Conservation (phyloP, 441 rosid species). For the Euphorbia corollata region DNA sequence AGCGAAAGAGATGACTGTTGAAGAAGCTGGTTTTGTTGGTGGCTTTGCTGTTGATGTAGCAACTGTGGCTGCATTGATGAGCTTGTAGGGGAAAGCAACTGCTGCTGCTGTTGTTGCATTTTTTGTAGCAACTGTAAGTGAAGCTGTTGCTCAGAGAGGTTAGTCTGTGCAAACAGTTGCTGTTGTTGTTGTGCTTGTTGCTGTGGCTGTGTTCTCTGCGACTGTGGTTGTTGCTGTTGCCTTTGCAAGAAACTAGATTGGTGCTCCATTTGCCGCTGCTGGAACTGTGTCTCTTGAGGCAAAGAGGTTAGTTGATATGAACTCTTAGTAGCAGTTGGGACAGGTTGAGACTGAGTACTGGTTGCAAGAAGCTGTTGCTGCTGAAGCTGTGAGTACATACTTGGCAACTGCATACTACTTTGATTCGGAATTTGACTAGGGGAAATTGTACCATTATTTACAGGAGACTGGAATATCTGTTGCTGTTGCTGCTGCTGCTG, state of each 20-base stretch:
- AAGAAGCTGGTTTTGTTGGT: slow-evolving; percentile 49
- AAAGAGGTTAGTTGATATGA: slow-evolving; percentile 49
- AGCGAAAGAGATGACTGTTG: slow-evolving; percentile 50
- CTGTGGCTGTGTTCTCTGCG: slow-evolving; percentile 41
- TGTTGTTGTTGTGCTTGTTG: slow-evolving; percentile 41
- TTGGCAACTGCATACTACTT: slow-evolving; percentile 39
- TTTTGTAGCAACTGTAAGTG: slow-evolving; percentile 76
- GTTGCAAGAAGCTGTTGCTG: slow-evolving; percentile 48
- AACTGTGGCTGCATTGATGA: slow-evolving; percentile 57
- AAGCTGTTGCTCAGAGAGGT: slow-evolving; percentile 66
- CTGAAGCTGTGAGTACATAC: slow-evolving; percentile 56
- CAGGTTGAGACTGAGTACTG: slow-evolving; percentile 44
- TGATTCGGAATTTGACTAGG: slow-evolving; percentile 42
- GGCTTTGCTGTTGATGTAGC: slow-evolving; percentile 45
- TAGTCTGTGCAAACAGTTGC: slow-evolving; percentile 49
- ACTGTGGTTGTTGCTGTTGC: slow-evolving; percentile 48
- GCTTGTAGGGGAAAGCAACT: slow-evolving; percentile 40
- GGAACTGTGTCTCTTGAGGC: slow-evolving; percentile 63
- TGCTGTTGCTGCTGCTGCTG: slow-evolving; percentile 32
- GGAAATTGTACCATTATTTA: slow-evolving; percentile 32
- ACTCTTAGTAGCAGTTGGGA: slow-evolving; percentile 34
- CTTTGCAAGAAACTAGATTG: slow-evolving; percentile 27
- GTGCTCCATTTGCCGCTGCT: slow-evolving; percentile 60
- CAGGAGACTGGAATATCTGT: slow-evolving; percentile 47
- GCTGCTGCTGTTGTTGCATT: slow-evolving; percentile 65